A percentile compares a stretch with the other conserved stretches of the same genome.
phyloP scores from a whole-genome alignment of 2,329 filamentous ascomycete species.

The Cordyceps javanica region DNA sequence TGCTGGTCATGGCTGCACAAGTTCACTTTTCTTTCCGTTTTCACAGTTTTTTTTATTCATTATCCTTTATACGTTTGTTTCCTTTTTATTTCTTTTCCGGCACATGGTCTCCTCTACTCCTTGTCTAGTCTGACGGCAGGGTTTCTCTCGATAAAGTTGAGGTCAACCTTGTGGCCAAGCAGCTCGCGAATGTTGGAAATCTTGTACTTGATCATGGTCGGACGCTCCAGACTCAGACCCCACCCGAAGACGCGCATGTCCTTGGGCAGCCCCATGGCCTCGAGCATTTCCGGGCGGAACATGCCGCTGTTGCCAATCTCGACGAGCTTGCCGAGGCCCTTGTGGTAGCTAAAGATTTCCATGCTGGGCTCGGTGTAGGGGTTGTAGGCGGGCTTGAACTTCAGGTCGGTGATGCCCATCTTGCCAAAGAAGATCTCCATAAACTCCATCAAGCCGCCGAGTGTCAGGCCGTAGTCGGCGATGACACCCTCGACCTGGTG shows the following conservation, averaged over 20 bases:
- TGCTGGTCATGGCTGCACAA: neutral
- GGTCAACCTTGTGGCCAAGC: conserved; percentile 90
- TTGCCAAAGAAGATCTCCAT: conserved; percentile 94
- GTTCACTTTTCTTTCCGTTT: neutral
- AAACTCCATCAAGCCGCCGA: conserved; percentile 87
- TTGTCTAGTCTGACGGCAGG: conserved; percentile 86
- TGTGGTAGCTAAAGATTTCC: conserved; percentile 97
- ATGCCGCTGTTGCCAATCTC: conserved; percentile 98
- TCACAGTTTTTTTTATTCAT: neutral
- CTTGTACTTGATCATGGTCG: conserved; percentile 95
- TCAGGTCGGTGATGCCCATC: conserved; percentile 80
- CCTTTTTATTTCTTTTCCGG: neutral
- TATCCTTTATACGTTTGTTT: conserved; percentile 2
- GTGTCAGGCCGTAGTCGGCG: conserved; percentile 87
- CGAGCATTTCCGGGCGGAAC: conserved; percentile 97
- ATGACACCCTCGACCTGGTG: conserved; percentile 99
- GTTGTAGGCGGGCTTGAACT: conserved; percentile 95
- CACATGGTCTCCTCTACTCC: conserved; percentile 55
- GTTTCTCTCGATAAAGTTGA: conserved; percentile 87
- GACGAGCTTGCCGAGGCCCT: conserved; percentile 76
- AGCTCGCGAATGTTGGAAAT: conserved; percentile 89
- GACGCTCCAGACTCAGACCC: conserved; percentile 84
- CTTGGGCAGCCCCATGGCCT: conserved; percentile 87
- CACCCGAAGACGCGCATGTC: conserved; percentile 93
- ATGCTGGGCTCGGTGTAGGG: conserved; percentile 93